These are phyloP conservation scores for Agrocybe praecox DNA, from an alignment of 768 basidiomycete genomes.

Conservation along the genomic window DNA sequence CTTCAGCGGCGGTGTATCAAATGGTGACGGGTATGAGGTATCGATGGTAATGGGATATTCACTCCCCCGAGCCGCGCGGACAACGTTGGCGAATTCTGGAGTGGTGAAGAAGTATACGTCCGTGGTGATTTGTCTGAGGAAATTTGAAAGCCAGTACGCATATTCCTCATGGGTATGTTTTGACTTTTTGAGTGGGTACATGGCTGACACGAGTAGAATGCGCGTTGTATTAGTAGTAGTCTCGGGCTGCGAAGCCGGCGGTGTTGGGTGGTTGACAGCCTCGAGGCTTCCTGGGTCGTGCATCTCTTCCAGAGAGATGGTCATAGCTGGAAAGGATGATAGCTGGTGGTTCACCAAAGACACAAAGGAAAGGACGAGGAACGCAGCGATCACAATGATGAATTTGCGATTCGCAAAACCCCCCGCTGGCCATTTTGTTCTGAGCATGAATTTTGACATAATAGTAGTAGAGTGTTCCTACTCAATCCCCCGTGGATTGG, in stretches of 20 bases:
- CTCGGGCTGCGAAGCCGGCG: background rate
- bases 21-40: constrained; percentile 46
- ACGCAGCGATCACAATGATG: background rate
- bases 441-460: background rate
- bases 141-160: constrained; percentile 42
- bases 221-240: constrained; percentile 12
- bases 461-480: too few species aligned
- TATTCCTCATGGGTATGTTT: constrained; percentile 53
- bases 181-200: constrained; percentile 52
- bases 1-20: constrained; percentile 47
- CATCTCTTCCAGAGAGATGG: constrained; percentile 1
- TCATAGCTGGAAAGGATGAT: background rate
- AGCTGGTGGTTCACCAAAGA: background rate
- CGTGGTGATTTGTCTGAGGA: constrained; percentile 44
- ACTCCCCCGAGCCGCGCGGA: constrained; percentile 31
- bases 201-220: constrained; percentile 56
- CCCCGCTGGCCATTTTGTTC: background rate
- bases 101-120: constrained; percentile 59
- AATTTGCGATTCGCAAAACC: background rate
- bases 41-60: constrained; percentile 41
- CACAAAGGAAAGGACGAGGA: background rate
- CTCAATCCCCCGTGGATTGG: background rate
- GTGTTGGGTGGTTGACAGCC: background rate
- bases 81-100: constrained; percentile 33
- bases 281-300: background rate